These are phyloP conservation scores for Isatis tinctoria DNA, from an alignment of 345 rosid species.

Conservation along the genomic window DNA sequence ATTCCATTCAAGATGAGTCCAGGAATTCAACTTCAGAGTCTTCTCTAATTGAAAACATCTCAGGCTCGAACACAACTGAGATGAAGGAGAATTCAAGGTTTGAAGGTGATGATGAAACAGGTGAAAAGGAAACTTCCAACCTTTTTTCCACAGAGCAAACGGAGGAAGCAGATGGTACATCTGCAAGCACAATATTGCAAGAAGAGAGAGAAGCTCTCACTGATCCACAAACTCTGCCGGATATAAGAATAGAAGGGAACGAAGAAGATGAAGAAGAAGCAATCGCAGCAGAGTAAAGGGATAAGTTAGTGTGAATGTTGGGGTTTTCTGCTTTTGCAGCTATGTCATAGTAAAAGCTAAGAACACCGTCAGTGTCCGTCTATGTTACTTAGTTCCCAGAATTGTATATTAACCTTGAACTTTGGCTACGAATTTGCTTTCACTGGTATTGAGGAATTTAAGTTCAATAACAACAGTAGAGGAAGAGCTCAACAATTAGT, in stretches of 20 bases:
- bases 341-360: conserved; percentile 8
- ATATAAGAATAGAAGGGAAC: conserved; percentile 32
- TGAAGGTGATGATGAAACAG: conserved; percentile 29
- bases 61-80: conserved; percentile 36
- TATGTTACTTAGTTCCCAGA: conserved; percentile 9
- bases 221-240: conserved; percentile 52
- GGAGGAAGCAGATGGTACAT: conserved; percentile 30
- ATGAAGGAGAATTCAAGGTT: conserved; percentile 34
- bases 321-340: conserved; percentile 5
- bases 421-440: conserved; percentile 20
- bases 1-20: conserved; percentile 24
- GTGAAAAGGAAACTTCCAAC: conserved; percentile 32
- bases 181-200: conserved; percentile 35
- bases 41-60: conserved; percentile 17
- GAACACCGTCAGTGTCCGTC: background rate
- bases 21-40: conserved; percentile 34
- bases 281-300: conserved; percentile 39
- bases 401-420: conserved; percentile 27
- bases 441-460: conserved; percentile 1
- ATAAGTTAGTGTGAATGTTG: conserved; percentile 9
- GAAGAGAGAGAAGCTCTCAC: conserved; percentile 46
- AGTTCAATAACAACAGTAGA: background rate
- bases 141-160: conserved; percentile 29
- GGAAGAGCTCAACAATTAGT: background rate
- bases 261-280: conserved; percentile 36